Evolutionary conservation across 1,284 basidiomycete species (phyloP).

Genomic region (Gymnopus androsaceus): DNA sequence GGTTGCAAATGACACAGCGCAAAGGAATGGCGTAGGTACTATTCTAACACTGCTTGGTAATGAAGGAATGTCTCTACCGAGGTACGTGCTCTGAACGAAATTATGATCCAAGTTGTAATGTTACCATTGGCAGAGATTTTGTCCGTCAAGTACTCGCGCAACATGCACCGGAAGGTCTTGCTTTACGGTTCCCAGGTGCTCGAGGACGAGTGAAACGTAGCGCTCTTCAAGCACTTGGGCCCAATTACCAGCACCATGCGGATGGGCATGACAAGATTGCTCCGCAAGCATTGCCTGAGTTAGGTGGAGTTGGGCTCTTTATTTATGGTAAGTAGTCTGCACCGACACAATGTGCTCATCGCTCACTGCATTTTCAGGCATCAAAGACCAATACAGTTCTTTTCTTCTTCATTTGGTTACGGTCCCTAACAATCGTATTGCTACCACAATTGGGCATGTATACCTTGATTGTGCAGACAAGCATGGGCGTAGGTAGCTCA

Average conservation of each 20-base stretch:
- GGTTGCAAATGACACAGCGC: constrained; percentile 16
- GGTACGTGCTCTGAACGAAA: constrained; percentile 12
- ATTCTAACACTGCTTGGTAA: constrained; percentile 18
- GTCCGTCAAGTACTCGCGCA: constrained; percentile 15
- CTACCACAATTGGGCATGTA: constrained; percentile 15
- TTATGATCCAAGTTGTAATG: neutral
- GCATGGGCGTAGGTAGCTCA: neutral
- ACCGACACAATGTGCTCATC: neutral
- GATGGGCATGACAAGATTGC: constrained; percentile 22
- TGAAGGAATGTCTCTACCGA: constrained; percentile 18
- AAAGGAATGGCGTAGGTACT: constrained; percentile 19
- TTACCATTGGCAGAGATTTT: constrained; percentile 13
- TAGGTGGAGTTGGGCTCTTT: constrained; percentile 17
- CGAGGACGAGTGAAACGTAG: constrained; percentile 3
- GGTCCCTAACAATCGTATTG: constrained; percentile 16
- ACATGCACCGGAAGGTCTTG: constrained; percentile 12
- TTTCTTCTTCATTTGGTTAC: neutral
- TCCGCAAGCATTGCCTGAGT: constrained; percentile 6
- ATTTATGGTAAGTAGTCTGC: constrained; percentile 14
- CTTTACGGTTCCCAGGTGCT: constrained; percentile 23
- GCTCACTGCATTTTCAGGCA: neutral
- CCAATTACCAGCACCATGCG: constrained; percentile 19
- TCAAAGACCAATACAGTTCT: constrained; percentile 7
- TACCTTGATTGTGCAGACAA: constrained; percentile 14
- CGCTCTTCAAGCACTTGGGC: constrained; percentile 13